These are phyloP conservation scores for Stachybotrys elegans DNA, from an alignment of 2,329 filamentous ascomycete species.

Conservation along the genomic window DNA sequence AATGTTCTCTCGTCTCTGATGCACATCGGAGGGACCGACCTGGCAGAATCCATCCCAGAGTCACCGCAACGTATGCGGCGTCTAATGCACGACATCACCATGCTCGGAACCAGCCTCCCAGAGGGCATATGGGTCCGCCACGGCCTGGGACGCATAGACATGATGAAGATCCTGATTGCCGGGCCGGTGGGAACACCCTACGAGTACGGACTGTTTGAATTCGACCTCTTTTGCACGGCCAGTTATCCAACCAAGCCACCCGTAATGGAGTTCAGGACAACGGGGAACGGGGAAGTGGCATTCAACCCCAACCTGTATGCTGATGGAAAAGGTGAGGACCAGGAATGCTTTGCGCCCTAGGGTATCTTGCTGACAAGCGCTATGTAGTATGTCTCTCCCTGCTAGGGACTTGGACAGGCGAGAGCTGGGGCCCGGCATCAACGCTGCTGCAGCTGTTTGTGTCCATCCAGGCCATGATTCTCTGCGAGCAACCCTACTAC, in stretches of 20 bases:
- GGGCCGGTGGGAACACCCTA: slow-evolving; percentile 47
- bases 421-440: slow-evolving; percentile 40
- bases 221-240: slow-evolving; percentile 40
- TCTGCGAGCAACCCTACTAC: slow-evolving; percentile 47
- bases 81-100: slow-evolving; percentile 39
- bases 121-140: slow-evolving; percentile 46
- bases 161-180: slow-evolving; percentile 46
- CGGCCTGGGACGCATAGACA: slow-evolving; percentile 37
- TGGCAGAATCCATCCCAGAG: background rate
- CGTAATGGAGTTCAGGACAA: slow-evolving; percentile 13
- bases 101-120: slow-evolving; percentile 39
- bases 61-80: slow-evolving; percentile 36
- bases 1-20: background rate
- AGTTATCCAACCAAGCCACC: slow-evolving; percentile 39
- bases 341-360: background rate
- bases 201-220: slow-evolving; percentile 49
- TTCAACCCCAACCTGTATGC: slow-evolving; percentile 47
- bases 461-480: slow-evolving; percentile 54
- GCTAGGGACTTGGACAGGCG: slow-evolving; percentile 43
- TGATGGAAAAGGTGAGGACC: slow-evolving; percentile 37
- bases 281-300: background rate
- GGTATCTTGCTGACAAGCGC: background rate
- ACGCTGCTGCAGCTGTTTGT: slow-evolving; percentile 48
- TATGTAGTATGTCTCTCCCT: slow-evolving; percentile 42
- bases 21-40: background rate